Percentiles rank a stretch among this genome's conserved stretches.
Conservation (phyloP, 306 rosid species). For the Cajanus cajan region DNA sequence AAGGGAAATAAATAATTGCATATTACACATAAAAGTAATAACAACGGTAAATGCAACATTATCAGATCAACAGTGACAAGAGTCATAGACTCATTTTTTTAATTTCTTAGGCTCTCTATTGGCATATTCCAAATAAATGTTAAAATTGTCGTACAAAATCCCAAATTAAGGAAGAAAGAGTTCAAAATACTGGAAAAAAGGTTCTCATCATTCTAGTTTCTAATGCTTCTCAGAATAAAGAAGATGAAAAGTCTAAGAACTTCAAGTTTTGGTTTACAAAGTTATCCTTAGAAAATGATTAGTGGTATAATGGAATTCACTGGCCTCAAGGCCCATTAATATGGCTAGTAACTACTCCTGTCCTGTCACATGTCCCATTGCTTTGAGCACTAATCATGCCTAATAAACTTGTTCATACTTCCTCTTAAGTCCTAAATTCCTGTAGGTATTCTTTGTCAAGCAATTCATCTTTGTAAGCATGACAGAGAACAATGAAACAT, state of each 20-base stretch:
- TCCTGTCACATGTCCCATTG: background rate
- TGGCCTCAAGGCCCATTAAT: background rate
- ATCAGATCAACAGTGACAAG: background rate
- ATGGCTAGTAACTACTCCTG: background rate
- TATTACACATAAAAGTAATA: background rate
- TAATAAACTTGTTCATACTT: background rate
- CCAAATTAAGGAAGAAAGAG: background rate
- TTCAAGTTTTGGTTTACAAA: background rate
- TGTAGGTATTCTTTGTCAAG: background rate
- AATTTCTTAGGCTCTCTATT: background rate
- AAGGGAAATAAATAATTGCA: background rate
- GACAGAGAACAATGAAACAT: background rate
- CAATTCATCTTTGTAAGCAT: conserved; percentile 2
- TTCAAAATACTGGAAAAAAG: background rate
- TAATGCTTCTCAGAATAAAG: background rate
- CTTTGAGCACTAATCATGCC: background rate
- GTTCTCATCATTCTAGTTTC: background rate
- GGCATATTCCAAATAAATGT: background rate
- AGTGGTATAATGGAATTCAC: background rate
- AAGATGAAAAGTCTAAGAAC: background rate
- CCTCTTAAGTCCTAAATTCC: background rate
- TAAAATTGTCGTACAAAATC: background rate
- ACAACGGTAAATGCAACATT: background rate
- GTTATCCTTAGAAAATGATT: background rate
- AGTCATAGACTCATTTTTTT: background rate